A percentile compares a stretch with the other conserved stretches of the same genome.
These are phyloP conservation scores for Ceratocystis eucalypticola DNA, from an alignment of 2,329 filamentous ascomycete species.

Conservation along the genomic window DNA sequence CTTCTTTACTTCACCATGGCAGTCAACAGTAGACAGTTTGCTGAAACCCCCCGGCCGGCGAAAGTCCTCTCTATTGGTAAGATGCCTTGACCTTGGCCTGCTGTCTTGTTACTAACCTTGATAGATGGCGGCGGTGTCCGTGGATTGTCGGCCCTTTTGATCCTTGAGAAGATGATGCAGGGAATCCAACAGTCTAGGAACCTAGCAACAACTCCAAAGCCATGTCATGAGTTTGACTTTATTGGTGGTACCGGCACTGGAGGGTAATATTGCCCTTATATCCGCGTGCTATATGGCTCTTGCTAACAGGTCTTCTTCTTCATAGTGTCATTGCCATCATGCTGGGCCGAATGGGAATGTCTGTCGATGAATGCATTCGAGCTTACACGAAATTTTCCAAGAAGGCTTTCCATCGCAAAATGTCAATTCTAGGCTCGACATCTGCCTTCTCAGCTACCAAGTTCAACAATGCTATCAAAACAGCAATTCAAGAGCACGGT, in stretches of 20 bases:
- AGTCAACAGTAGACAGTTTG: too few relatives aligned
- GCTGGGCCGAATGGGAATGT: neutral
- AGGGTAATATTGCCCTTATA: constrained; percentile 19
- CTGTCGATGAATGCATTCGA: neutral
- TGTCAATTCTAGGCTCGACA: neutral
- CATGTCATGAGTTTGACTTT: constrained; percentile 24
- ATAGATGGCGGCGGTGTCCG: constrained; percentile 23
- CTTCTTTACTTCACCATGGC: too few relatives aligned
- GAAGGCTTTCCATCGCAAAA: neutral
- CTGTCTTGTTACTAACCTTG: neutral
- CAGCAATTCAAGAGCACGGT: neutral
- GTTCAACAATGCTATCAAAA: neutral
- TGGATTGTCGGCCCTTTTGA: constrained; percentile 24
- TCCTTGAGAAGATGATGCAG: constrained; percentile 23
- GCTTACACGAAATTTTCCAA: neutral
- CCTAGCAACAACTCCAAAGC: constrained; percentile 21
- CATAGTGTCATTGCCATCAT: neutral
- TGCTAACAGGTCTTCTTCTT: neutral
- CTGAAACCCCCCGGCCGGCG: neutral
- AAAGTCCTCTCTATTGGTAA: neutral
- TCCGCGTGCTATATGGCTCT: neutral
- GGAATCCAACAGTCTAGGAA: constrained; percentile 18
- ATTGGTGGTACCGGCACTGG: constrained; percentile 26
- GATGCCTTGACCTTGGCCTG: neutral
- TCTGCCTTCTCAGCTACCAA: neutral